Conservation (phyloP, 2,329 filamentous ascomycete genomes). For the Penicillium brevicompactum region DNA sequence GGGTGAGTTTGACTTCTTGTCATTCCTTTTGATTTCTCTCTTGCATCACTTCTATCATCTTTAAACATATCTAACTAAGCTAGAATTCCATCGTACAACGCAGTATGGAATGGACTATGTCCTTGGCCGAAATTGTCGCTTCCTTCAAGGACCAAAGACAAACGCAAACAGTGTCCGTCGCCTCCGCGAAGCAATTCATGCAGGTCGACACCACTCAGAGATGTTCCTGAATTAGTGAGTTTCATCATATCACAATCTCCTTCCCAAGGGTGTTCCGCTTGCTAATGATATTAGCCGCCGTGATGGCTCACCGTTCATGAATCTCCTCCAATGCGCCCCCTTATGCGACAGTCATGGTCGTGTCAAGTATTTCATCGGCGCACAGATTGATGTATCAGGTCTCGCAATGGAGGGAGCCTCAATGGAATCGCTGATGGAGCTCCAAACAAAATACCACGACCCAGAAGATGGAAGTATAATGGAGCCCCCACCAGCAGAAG, state of each 20-base stretch:
- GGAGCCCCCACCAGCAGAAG: conserved; percentile 26
- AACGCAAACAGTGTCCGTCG: conserved; percentile 64
- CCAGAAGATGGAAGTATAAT: conserved; percentile 28
- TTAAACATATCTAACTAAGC: not conserved
- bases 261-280: not conserved
- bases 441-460: conserved; percentile 42
- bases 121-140: conserved; percentile 75
- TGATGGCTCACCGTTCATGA: conserved; percentile 78
- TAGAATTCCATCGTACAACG: conserved; percentile 73
- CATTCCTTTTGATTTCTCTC: not conserved
- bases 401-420: conserved; percentile 68
- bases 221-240: conserved; percentile 73
- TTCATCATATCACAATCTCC: not conserved
- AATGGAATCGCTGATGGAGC: conserved; percentile 61
- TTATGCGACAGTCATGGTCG: conserved; percentile 68
- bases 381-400: conserved; percentile 71
- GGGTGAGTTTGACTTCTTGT: conserved; percentile 49
- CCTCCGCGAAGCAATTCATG: conserved; percentile 62
- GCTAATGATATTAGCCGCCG: conserved; percentile 53
- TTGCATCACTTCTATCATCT: not conserved
- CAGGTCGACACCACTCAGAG: conserved; percentile 71
- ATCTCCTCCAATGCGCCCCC: conserved; percentile 73
- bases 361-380: conserved; percentile 71
- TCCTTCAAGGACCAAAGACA: conserved; percentile 74
- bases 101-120: conserved; percentile 74